Percentiles rank a stretch among this genome's conserved stretches.
Conservation (phyloP, 768 basidiomycete genomes). For the Royoungia palumana region DNA sequence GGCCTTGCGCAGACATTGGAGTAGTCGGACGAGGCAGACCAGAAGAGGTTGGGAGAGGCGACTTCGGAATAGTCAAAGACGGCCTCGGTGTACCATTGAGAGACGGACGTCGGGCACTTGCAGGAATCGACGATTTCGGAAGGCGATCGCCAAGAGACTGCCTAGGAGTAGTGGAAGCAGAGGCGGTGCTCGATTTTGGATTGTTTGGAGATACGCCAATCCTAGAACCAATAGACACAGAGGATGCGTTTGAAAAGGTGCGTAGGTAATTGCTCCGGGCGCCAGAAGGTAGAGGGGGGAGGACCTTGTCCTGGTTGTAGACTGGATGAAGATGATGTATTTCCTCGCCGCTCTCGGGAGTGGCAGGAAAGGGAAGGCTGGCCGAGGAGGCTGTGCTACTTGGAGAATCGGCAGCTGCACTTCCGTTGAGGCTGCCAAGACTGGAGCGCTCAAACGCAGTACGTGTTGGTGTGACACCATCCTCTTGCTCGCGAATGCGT, state of each 20-base stretch:
- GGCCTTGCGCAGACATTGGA: conserved; percentile 4
- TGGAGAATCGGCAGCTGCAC: conserved; percentile 15
- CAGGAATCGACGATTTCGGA: conserved; percentile 9
- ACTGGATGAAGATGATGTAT: conserved; percentile 2
- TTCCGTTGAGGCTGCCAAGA: conserved; percentile 20
- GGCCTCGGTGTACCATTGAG: conserved; percentile 19
- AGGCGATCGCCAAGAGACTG: conserved; percentile 9
- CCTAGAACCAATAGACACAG: conserved; percentile 20
- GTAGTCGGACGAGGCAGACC: conserved; percentile 22
- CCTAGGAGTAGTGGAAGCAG: conserved; percentile 9
- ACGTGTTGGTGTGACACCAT: conserved; percentile 30
- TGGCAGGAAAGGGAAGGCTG: conserved; percentile 30
- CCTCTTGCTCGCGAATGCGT: conserved; percentile 29
- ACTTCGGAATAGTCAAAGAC: conserved; percentile 26
- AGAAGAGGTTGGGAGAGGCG: conserved; percentile 16
- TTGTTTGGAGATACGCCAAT: conserved; percentile 5
- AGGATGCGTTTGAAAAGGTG: conserved; percentile 35
- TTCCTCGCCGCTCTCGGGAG: conserved; percentile 25
- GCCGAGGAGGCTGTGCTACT: conserved; percentile 31
- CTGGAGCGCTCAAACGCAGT: conserved; percentile 27
- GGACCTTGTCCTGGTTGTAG: conserved; percentile 28
- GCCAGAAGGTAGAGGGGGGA: conserved; percentile 29
- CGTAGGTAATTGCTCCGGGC: conserved; percentile 23
- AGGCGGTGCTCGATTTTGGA: conserved; percentile 10
- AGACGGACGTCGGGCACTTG: conserved; percentile 16